phyloP scores from a whole-genome alignment of 2,329 filamentous ascomycete genomes.

The Bipolaris bicolor region DNA sequence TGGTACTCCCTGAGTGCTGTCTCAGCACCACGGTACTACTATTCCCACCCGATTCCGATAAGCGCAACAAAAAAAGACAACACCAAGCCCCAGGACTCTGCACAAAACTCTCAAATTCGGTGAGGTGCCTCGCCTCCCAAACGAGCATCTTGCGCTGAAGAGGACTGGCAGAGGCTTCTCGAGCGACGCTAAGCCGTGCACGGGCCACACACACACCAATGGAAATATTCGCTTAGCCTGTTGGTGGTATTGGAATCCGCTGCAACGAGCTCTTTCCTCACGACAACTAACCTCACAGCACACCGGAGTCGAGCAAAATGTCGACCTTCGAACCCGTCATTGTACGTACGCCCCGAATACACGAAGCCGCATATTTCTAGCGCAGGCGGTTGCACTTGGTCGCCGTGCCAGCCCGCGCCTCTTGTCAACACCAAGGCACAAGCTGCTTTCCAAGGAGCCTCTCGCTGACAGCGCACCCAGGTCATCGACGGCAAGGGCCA shows the following conservation, averaged over 20 bases:
- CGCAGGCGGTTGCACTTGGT: constrained; percentile 18
- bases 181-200: constrained; percentile 12
- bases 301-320: constrained; percentile 58
- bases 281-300: constrained; percentile 44
- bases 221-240: constrained; percentile 15
- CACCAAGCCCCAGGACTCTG: not conserved
- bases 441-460: constrained; percentile 8
- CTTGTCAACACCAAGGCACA: constrained; percentile 11
- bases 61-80: not conserved
- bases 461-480: constrained; percentile 42
- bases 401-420: constrained; percentile 15
- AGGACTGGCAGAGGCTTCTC: not conserved
- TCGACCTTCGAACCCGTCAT: constrained; percentile 70
- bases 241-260: constrained; percentile 15
- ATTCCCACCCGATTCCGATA: not conserved
- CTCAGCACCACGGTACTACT: not conserved
- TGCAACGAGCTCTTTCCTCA: constrained; percentile 21
- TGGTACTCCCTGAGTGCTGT: not conserved
- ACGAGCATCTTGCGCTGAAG: not conserved
- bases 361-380: constrained; percentile 14
- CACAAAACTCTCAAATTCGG: not conserved
- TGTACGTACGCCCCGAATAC: constrained; percentile 56
- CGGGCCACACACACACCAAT: constrained; percentile 14
- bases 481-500: constrained; percentile 99
- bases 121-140: not conserved